phyloP scores from a whole-genome alignment of 306 rosid genomes.

The Vigna angularis region DNA sequence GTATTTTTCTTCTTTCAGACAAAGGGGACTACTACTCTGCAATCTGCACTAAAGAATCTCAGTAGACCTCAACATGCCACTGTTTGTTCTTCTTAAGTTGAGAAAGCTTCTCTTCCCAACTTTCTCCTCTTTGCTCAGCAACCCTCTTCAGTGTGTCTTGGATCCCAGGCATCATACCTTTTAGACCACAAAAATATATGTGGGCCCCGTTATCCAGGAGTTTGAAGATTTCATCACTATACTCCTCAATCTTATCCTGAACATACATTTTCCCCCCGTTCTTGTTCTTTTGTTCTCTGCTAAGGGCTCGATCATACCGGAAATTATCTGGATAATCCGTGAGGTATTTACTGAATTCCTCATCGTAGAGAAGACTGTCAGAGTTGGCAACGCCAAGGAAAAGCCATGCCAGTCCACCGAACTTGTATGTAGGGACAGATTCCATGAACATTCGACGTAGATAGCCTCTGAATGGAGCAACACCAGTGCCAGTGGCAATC shows the following conservation, averaged over 20 bases:
- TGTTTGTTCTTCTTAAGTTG: constrained; percentile 95
- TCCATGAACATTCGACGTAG: constrained; percentile 99
- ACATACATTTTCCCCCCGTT: constrained; percentile 97
- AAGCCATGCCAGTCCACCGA: constrained; percentile 95
- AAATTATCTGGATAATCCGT: constrained; percentile 83
- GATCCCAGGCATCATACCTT: constrained; percentile 99
- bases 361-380: constrained; percentile 87
- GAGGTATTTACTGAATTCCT: constrained; percentile 87
- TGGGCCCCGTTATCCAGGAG: constrained; percentile 91
- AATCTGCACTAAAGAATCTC: constrained; percentile 43
- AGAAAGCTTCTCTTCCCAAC: constrained; percentile 91
- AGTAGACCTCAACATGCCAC: constrained; percentile 99
- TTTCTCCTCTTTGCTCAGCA: constrained; percentile 88
- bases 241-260: constrained; percentile 97
- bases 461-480: constrained; percentile 96
- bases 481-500: constrained; percentile 95
- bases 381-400: constrained; percentile 94
- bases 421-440: constrained; percentile 74
- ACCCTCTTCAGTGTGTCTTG: constrained; percentile 93
- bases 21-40: not conserved
- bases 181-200: constrained; percentile 96
- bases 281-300: constrained; percentile 89
- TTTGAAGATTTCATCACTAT: constrained; percentile 84
- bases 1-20: not conserved
- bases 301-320: constrained; percentile 79